Evolutionary conservation across 73 alveolate genomes (phyloP).

Genomic region (Paramecium octaurelia): DNA sequence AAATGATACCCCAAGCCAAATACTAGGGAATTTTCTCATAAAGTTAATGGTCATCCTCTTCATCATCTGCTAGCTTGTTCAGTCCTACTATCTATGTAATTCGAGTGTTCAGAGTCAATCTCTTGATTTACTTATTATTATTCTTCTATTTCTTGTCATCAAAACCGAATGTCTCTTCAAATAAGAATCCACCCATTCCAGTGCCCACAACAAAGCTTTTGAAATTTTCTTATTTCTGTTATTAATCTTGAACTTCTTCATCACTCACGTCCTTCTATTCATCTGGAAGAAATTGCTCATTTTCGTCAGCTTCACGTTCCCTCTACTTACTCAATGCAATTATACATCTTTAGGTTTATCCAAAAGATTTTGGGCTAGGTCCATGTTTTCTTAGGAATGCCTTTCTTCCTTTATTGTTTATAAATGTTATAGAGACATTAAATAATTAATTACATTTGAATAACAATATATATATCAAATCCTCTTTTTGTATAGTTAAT

Average conservation of each 20-base stretch:
- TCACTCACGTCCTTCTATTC: neutral
- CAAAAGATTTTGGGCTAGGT: neutral
- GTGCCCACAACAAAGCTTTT: neutral
- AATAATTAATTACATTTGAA: neutral
- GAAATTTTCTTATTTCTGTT: neutral
- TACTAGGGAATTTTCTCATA: conserved; percentile 36
- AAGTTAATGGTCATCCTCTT: conserved; percentile 3
- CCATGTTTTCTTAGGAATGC: neutral
- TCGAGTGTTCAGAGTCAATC: conserved; percentile 1
- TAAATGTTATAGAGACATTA: neutral
- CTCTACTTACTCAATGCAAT: neutral
- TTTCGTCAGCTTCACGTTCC: neutral
- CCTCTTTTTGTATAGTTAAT: no score
- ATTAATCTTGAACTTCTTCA: neutral
- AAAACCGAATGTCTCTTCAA: neutral
- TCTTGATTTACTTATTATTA: neutral
- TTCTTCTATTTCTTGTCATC: conserved; percentile 3
- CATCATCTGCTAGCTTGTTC: neutral
- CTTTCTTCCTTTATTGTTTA: neutral
- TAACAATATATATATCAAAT: neutral
- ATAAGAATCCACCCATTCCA: neutral
- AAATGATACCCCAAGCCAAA: conserved; percentile 48
- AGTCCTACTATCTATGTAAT: neutral
- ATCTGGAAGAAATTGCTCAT: neutral
- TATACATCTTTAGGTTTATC: neutral